Percentiles rank a stretch among this genome's conserved stretches.
phyloP scores from a whole-genome alignment of 805 yeast species.

The Yamadazyma kitorensis region DNA sequence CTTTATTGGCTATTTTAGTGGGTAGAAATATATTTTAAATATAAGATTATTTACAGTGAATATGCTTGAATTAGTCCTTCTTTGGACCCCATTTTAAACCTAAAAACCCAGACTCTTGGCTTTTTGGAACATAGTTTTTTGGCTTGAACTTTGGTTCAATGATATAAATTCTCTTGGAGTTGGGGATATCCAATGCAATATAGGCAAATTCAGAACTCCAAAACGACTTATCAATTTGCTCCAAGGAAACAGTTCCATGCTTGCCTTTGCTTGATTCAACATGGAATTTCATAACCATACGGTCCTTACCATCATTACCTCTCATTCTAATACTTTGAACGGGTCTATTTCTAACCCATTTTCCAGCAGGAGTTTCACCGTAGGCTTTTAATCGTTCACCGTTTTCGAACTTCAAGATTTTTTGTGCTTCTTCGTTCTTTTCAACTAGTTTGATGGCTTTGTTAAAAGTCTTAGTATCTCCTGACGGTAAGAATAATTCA shows the following conservation, averaged over 20 bases:
- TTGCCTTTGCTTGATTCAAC: conserved; percentile 66
- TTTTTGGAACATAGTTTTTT: conserved; percentile 40
- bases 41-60: conserved; percentile 5
- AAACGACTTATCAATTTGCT: conserved; percentile 68
- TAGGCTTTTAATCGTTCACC: conserved; percentile 74
- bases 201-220: conserved; percentile 68
- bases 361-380: conserved; percentile 69
- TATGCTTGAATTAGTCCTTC: conserved; percentile 47
- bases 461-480: conserved; percentile 88
- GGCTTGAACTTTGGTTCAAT: conserved; percentile 56
- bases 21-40: conserved; percentile 1
- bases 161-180: conserved; percentile 63
- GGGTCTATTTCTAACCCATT: conserved; percentile 89
- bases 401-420: conserved; percentile 50
- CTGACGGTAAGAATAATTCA: conserved; percentile 83
- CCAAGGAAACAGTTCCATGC: conserved; percentile 73
- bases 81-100: conserved; percentile 89
- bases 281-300: conserved; percentile 79
- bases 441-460: conserved; percentile 78
- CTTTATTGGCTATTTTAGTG: neutral
- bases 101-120: conserved; percentile 56
- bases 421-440: conserved; percentile 58
- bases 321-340: conserved; percentile 62
- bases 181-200: conserved; percentile 74
- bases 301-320: conserved; percentile 78